Evolutionary conservation across 177 flowering plant species (phyloP).

Genomic region (Vitis hybrid): DNA sequence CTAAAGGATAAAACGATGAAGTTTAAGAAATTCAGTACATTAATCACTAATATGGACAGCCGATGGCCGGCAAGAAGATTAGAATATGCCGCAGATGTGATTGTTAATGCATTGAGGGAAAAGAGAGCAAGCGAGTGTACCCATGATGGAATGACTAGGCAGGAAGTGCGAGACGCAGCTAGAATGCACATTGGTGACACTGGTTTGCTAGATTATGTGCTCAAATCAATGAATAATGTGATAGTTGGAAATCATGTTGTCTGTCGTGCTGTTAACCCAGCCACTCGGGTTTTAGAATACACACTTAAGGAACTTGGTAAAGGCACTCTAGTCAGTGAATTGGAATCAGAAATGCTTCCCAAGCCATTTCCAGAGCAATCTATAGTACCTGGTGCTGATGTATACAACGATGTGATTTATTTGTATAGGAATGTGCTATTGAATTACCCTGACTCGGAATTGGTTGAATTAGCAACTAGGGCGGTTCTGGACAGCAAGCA

Average conservation of each 20-base stretch:
- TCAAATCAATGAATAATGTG: conserved; percentile 76
- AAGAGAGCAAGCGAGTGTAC: conserved; percentile 18
- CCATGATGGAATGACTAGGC: conserved; percentile 69
- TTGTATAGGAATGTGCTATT: conserved; percentile 47
- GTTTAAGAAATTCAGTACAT: conserved; percentile 37
- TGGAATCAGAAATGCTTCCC: neutral
- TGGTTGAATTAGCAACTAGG: conserved; percentile 33
- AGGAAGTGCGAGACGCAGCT: conserved; percentile 84
- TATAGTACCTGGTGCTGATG: conserved; percentile 31
- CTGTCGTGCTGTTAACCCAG: conserved; percentile 51
- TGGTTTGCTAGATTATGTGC: conserved; percentile 80
- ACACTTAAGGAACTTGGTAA: conserved; percentile 39
- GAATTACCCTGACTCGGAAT: conserved; percentile 37
- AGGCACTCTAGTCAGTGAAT: conserved; percentile 4
- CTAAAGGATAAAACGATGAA: conserved; percentile 30
- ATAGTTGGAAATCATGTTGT: conserved; percentile 59
- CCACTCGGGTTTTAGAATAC: conserved; percentile 61
- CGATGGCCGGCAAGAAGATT: conserved; percentile 45
- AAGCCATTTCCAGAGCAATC: neutral
- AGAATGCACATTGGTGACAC: conserved; percentile 81
- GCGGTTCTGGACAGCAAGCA: conserved; percentile 61
- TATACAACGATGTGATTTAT: conserved; percentile 43
- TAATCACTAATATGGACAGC: conserved; percentile 48
- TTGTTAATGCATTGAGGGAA: conserved; percentile 39
- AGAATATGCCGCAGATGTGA: conserved; percentile 39